A percentile compares a stretch with the other conserved stretches of the same genome.
phyloP scores from a whole-genome alignment of 2,329 filamentous ascomycete genomes.

The Fusarium illudens region DNA sequence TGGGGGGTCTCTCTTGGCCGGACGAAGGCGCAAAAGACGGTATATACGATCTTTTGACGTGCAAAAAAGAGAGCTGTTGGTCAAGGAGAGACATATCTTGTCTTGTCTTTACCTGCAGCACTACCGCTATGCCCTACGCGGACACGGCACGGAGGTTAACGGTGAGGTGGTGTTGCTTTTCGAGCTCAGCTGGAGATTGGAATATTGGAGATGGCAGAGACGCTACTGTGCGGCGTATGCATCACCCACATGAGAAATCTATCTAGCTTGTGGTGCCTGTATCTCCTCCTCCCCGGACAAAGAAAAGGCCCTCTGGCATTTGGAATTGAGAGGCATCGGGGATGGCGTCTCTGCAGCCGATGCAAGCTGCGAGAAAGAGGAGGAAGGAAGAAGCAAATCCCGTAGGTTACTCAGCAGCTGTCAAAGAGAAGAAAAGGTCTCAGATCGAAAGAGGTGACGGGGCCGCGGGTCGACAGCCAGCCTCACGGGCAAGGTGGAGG shows the following conservation, averaged over 20 bases:
- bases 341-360: conserved; percentile 15
- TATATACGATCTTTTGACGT: neutral
- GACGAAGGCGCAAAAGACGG: neutral
- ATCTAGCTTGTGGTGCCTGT: neutral
- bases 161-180: neutral
- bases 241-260: conserved; percentile 29
- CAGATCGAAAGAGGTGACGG: neutral
- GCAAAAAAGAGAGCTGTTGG: neutral
- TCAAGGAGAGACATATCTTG: neutral
- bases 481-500: conserved; percentile 8
- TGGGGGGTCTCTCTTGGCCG: too few relatives aligned
- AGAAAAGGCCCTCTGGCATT: neutral
- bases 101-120: neutral
- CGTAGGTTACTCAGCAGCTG: neutral
- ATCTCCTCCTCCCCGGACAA: conserved; percentile 8
- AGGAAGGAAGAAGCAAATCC: neutral
- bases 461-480: conserved; percentile 1
- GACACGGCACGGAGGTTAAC: neutral
- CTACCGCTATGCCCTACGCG: neutral
- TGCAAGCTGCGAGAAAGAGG: neutral
- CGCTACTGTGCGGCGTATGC: conserved; percentile 27
- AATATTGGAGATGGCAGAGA: conserved; percentile 19
- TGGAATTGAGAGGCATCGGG: conserved; percentile 17
- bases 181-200: conserved; percentile 21
- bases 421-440: neutral